Conservation (phyloP, 345 rosid genomes). For the Erodium maritimum region DNA sequence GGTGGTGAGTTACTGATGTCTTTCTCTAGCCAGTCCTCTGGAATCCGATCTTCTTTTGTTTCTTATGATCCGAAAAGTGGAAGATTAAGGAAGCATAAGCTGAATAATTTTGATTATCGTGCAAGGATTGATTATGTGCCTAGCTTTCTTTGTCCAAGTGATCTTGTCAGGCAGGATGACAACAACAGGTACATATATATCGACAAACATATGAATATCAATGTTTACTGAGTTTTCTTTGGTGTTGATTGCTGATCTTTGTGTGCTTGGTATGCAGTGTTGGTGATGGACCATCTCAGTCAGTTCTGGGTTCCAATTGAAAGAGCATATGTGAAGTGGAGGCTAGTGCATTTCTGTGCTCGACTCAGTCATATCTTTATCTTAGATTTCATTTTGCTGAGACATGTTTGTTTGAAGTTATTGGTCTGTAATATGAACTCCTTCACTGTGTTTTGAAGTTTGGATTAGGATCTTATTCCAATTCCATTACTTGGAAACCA, state of each 20-base stretch:
- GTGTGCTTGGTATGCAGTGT: not conserved
- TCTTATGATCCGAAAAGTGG: not conserved
- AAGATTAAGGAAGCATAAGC: not conserved
- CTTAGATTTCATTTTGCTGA: too few species aligned
- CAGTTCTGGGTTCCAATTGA: not conserved
- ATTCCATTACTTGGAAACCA: too few species aligned
- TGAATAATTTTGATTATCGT: too few species aligned
- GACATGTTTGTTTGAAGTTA: too few species aligned
- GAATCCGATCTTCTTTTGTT: not conserved
- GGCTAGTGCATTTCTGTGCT: not conserved
- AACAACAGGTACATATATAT: not conserved
- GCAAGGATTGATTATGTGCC: not conserved
- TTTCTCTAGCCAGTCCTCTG: not conserved
- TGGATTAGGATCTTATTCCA: too few species aligned
- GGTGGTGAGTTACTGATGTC: not conserved
- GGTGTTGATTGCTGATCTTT: not conserved
- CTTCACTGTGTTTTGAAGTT: too few species aligned
- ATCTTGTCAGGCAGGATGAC: not conserved
- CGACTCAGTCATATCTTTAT: not conserved
- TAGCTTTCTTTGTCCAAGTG: not conserved
- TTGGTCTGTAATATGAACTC: too few species aligned
- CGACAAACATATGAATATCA: not conserved
- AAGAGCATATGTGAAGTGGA: not conserved
- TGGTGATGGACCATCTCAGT: not conserved
- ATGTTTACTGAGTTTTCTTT: not conserved